Base-by-base conservation (phyloP, 2,329 filamentous ascomycete species). In the Hymenoscyphus albidus region DNA sequence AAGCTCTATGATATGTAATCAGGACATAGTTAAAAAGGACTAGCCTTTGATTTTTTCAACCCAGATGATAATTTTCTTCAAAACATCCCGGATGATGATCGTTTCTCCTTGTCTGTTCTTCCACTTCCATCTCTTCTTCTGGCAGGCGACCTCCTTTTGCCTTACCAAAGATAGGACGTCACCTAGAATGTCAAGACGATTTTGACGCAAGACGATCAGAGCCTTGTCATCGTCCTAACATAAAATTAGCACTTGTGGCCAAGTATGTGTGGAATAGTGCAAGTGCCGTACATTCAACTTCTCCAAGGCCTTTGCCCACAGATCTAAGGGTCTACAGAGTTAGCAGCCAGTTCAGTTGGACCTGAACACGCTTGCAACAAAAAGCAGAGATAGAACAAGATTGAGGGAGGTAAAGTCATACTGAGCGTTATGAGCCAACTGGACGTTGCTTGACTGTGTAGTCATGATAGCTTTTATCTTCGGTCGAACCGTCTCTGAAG, bases 11-110 rank as follows among this genome's bases (percentile, higher is more conserved):
- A n/a, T 7, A 22, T 3, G 42, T 48, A n/a, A 7, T 48, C 4
- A 48, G 35, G 35, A 18, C 2, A n/a, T 48, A 2, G 14, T 7
- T 6, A 2, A 31, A 40, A 42, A 59, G 5, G 5, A 57, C 27
- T 27, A 10, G n/a, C 38, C 39, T 48, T 58, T 58, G 55, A 62
- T 55, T 35, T 59, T 63, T 27, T 59, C 31, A 59, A 63, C 39
- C 62, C 62, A 63, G 14, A 27, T 16, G 9, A 55, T 48, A 5
- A 60, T 59, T 31, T 63, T 63, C 5, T 27, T 16, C 13, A 63
- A 59, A 9, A 63, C 32, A 39, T 63, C 62, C 18, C 62, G 56
- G 12, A 63, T 18, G 5, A 63, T 54, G 13, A 63, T 35, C 14
- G 31, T 44, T 51, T 63, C 57, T 18, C 56, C 62, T 38, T 44